phyloP scores from a whole-genome alignment of 1,284 basidiomycete species.

The Tausonia pullulans region DNA sequence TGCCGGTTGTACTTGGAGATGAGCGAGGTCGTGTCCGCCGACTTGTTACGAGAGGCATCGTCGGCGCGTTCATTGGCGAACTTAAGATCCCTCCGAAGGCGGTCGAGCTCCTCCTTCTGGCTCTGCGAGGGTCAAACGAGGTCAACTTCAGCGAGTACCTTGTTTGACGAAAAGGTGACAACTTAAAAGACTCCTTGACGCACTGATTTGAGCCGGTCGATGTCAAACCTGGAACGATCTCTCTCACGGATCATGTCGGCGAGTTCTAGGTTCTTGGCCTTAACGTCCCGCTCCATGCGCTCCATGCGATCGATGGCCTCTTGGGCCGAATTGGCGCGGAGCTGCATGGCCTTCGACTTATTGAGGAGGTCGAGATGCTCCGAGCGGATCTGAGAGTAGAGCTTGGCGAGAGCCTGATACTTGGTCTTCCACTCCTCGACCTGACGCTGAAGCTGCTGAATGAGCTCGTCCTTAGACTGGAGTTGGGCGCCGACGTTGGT shows the following conservation, averaged over 20 bases:
- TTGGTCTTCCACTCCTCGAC: constrained; percentile 96
- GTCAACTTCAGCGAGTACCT: not conserved
- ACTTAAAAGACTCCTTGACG: constrained; percentile 19
- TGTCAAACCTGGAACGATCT: constrained; percentile 88
- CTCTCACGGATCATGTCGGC: constrained; percentile 99
- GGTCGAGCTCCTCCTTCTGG: constrained; percentile 92
- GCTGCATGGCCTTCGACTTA: constrained; percentile 94
- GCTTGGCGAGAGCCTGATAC: constrained; percentile 95
- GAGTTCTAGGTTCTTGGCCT: constrained; percentile 94
- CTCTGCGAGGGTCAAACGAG: constrained; percentile 33
- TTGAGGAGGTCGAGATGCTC: constrained; percentile 96
- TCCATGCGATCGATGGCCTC: constrained; percentile 99
- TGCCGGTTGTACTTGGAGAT: constrained; percentile 93
- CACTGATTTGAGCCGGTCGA: constrained; percentile 83
- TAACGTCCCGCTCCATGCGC: constrained; percentile 95
- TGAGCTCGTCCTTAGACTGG: constrained; percentile 85
- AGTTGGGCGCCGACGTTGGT: constrained; percentile 80
- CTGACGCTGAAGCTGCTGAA: constrained; percentile 92
- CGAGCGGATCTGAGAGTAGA: constrained; percentile 93
- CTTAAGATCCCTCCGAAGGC: constrained; percentile 79
- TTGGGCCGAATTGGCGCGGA: constrained; percentile 96
- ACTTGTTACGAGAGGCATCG: constrained; percentile 82
- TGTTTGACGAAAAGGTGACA: not conserved
- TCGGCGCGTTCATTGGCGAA: constrained; percentile 99
- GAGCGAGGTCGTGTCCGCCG: constrained; percentile 78